phyloP scores from a whole-genome alignment of 176 grass and related monocot species.

The Leersia perrieri region DNA sequence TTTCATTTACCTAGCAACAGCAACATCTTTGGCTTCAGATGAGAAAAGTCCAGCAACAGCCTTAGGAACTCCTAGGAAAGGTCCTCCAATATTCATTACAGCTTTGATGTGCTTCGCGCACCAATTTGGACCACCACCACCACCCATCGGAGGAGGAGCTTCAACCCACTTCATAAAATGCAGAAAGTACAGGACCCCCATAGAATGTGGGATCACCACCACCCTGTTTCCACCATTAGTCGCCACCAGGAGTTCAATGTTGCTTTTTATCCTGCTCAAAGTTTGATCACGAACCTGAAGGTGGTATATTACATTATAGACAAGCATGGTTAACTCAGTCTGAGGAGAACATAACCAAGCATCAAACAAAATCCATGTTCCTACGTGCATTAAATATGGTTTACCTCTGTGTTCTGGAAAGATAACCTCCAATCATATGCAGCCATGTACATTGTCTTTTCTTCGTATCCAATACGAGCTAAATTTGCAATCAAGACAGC shows the following conservation, averaged over 20 bases:
- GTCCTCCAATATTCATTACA: constrained; percentile 91
- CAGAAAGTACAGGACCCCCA: constrained; percentile 96
- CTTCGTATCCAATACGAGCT: constrained; percentile 96
- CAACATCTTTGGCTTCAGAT: constrained; percentile 97
- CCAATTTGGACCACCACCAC: constrained; percentile 86
- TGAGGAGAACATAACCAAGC: constrained; percentile 4
- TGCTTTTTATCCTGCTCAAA: constrained; percentile 95
- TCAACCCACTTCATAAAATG: constrained; percentile 99
- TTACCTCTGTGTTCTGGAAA: constrained; percentile 96
- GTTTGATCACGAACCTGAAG: constrained; percentile 86
- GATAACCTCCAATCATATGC: constrained; percentile 99
- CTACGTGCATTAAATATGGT: constrained; percentile 19
- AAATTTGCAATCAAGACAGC: constrained; percentile 97
- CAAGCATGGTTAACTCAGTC: background rate
- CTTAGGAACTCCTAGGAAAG: constrained; percentile 95
- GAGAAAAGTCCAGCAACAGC: constrained; percentile 90
- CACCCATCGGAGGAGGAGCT: constrained; percentile 86
- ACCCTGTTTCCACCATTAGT: constrained; percentile 98
- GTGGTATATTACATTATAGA: constrained; percentile 17
- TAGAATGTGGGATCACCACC: constrained; percentile 96
- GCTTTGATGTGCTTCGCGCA: constrained; percentile 95
- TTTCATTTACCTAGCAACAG: constrained; percentile 76
- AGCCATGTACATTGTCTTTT: constrained; percentile 99
- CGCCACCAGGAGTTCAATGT: constrained; percentile 86
- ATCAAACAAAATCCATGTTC: background rate